These are phyloP conservation scores for Metarhizium humberi DNA, from an alignment of 2,329 filamentous ascomycete species.

Conservation along the genomic window DNA sequence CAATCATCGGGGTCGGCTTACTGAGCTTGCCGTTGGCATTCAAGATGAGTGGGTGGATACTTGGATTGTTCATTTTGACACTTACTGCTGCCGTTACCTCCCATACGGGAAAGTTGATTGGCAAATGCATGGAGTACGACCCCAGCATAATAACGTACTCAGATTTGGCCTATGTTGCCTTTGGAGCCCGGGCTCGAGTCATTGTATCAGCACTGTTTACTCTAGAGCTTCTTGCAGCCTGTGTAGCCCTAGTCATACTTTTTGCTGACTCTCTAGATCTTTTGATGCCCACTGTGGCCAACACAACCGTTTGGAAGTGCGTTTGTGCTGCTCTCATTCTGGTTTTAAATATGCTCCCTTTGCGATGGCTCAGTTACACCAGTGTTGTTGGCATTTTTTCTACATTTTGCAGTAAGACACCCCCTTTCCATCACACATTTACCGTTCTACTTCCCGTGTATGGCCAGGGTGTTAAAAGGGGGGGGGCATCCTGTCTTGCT, in stretches of 20 bases:
- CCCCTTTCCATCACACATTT: neutral
- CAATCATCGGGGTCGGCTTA: constrained; percentile 82
- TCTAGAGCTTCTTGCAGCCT: constrained; percentile 77
- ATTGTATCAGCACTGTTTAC: constrained; percentile 81
- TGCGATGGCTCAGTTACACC: constrained; percentile 79
- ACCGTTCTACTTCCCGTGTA: neutral
- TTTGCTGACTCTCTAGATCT: constrained; percentile 84
- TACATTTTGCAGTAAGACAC: constrained; percentile 70
- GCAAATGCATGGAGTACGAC: constrained; percentile 83
- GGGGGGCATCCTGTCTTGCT: neutral
- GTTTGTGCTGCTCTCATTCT: constrained; percentile 70
- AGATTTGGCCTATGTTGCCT: constrained; percentile 84
- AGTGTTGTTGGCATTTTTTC: constrained; percentile 88
- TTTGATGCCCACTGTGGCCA: constrained; percentile 60
- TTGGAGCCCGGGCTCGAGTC: constrained; percentile 71
- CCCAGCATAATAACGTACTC: constrained; percentile 85
- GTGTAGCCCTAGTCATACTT: constrained; percentile 82
- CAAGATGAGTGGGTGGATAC: constrained; percentile 80
- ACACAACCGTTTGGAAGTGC: constrained; percentile 71
- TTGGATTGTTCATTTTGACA: constrained; percentile 66
- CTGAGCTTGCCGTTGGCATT: constrained; percentile 82
- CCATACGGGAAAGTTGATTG: constrained; percentile 78
- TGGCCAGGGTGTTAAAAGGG: neutral
- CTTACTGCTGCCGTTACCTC: constrained; percentile 68
- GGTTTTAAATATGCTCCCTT: constrained; percentile 74